Base-by-base conservation (phyloP, 1,139 yeast genomes). In the Kodamaea anthophila region DNA sequence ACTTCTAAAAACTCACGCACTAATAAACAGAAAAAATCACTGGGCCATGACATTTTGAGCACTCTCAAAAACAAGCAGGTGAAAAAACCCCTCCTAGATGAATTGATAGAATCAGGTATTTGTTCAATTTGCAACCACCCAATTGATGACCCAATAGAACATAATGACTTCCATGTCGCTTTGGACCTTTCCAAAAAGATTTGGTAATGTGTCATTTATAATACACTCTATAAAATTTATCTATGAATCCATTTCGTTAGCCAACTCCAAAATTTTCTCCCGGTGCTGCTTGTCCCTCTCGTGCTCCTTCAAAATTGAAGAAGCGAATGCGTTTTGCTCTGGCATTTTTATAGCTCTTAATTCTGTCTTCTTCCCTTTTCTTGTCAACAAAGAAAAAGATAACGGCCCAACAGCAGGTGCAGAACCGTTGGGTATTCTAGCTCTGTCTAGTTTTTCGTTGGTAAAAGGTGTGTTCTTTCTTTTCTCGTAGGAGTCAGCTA, bases 331-430 rank as follows among this genome's bases (percentile, higher is more conserved):
- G 13, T 64, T 65, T 37, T 70, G 60, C 3, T 62, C 51, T 1
- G 82, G 80, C 19, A 79, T 51, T 5, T 49, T 50, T 15, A 78
- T 50, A 16, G 59, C 65, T 32, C 65, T 67, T 3, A 72, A 51
- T 23, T 55, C 54, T 3, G 65, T 51, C 30, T 59, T 63, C 42
- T 69, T 73, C 3, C 81, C 82, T 18, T 49, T 47, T 37, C 51
- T 74, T 2, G 78, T 65, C 31, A 80, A 53, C 34, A 79, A 60
- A 5, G 71, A 69, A 44, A 79, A 78, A 7, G 71, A 57, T 6
- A 68, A 55, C 28, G 53, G 54, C 15, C 26, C 52, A 11, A 18
- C 15, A 19, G 23, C 9, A 5, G 22, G 10, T 3, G 10, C 13
- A 13, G 23, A 6, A 9, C 10, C 13, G 14, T 11, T 18, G 5